A percentile compares a stretch with the other conserved stretches of the same genome.
phyloP scores from a whole-genome alignment of 805 yeast genomes.

The Candida railenensis region DNA sequence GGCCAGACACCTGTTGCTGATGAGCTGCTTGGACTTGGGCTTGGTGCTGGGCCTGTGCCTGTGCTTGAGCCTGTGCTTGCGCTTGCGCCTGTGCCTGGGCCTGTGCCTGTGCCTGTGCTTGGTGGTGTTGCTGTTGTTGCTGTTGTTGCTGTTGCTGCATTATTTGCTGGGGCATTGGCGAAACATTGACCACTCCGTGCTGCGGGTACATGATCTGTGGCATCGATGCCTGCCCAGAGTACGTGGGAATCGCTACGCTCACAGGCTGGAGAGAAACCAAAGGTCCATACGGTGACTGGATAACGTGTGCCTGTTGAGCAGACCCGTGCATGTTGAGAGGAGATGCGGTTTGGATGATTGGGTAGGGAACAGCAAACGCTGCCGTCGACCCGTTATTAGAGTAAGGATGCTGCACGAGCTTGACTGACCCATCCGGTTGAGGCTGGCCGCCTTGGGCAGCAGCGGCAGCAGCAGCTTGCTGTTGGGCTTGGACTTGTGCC shows the following conservation, averaged over 20 bases:
- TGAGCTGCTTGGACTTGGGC: neutral
- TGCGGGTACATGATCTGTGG: slow-evolving; percentile 4
- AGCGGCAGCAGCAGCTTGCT: neutral
- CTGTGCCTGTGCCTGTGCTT: slow-evolving; percentile 11
- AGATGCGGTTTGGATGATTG: slow-evolving; percentile 10
- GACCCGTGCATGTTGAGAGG: slow-evolving; percentile 9
- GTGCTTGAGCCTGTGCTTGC: slow-evolving; percentile 16
- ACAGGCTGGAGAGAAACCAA: slow-evolving; percentile 23
- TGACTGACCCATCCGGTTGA: slow-evolving; percentile 5
- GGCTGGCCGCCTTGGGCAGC: slow-evolving; percentile 1
- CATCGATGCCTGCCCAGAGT: neutral
- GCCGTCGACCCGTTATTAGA: slow-evolving; percentile 6
- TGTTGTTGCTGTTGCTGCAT: slow-evolving; percentile 11
- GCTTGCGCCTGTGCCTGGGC: slow-evolving; percentile 7
- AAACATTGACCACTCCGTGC: slow-evolving; percentile 3
- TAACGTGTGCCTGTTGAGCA: slow-evolving; percentile 11
- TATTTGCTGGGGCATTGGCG: slow-evolving; percentile 5
- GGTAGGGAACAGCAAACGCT: slow-evolving; percentile 14
- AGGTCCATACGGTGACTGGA: slow-evolving; percentile 28
- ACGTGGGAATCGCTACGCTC: slow-evolving; percentile 1
- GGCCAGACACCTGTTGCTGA: neutral
- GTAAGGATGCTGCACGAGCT: slow-evolving; percentile 3
- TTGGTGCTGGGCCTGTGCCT: slow-evolving; percentile 9
- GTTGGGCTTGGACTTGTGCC: neutral
- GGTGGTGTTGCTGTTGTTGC: slow-evolving; percentile 10